Base-by-base conservation (phyloP, 164 flowering plant species). In the Magnolia officinalis region DNA sequence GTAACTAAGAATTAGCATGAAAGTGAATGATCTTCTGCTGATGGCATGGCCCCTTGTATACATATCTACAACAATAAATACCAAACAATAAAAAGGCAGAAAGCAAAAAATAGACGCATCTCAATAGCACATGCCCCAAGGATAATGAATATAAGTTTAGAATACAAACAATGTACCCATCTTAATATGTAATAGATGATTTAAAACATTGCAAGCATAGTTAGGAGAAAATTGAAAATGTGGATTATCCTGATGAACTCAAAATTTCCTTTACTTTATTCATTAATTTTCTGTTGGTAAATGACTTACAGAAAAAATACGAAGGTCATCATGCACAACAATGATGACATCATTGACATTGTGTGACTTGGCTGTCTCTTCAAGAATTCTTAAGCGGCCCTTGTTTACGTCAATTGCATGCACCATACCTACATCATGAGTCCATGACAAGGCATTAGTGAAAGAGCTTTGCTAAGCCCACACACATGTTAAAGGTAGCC, bases 351-450 rank as follows among this genome's bases (percentile, higher is more conserved):
- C 78, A 83, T 86, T 87, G 75, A 92, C 88, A 75, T 82, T 74
- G 67, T 90, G 97, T 79, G 85, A 74, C 84, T 88, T 81, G 65
- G 98, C 97, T 24, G 97, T 82, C 85, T 91, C 97, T 78, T 85
- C 78, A 24, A 95, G 90, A 83, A 95, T 90, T 87, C 97, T 89
- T 79, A 93, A 80, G 11, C 95, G 88, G 2, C 94, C 97, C 81
- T 87, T 72, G 82, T 95, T 95, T 83, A 91, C 82, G 77, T 95
- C 97, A 81, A 93, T 79, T 80, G 97, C 98, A 83, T 79, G 80
- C 76, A 95, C 81, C 82, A 74, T 86, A 78, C 98, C 98, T 95
- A 83, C 77, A 77, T 71, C 24, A 67, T 24, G 26, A 24, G 26
- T 24, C 26, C 26, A 24, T 73, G 76, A 61, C 18, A 73, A 59